Evolutionary conservation across 1,139 yeast genomes (phyloP).

Genomic region (Taiozyma onychis): DNA sequence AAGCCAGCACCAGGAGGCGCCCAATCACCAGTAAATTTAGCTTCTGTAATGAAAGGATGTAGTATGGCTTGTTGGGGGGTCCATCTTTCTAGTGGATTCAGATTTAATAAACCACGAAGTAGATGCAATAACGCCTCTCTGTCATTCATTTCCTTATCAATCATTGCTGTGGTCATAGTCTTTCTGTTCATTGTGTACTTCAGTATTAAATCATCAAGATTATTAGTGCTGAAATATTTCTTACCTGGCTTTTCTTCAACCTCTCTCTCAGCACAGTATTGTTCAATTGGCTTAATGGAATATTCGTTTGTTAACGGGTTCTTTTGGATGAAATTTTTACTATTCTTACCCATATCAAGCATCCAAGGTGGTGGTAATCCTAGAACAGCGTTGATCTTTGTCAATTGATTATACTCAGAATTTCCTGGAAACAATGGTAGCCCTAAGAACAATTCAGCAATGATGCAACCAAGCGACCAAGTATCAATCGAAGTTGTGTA

Average conservation of each 20-base stretch:
- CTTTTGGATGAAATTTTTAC: constrained; percentile 63
- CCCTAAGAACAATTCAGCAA: constrained; percentile 90
- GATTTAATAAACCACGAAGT: constrained; percentile 65
- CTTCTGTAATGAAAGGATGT: constrained; percentile 80
- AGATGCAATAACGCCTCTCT: constrained; percentile 73
- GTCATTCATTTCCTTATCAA: constrained; percentile 68
- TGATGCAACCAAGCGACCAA: constrained; percentile 98
- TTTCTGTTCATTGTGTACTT: constrained; percentile 71
- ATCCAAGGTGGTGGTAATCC: constrained; percentile 93
- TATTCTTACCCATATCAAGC: constrained; percentile 91
- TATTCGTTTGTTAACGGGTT: constrained; percentile 34
- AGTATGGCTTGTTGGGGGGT: constrained; percentile 92
- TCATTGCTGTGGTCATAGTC: constrained; percentile 59
- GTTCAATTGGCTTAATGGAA: constrained; percentile 48
- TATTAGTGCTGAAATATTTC: constrained; percentile 73
- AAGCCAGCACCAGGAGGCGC: constrained; percentile 36
- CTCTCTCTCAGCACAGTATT: constrained; percentile 51
- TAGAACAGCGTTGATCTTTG: constrained; percentile 75
- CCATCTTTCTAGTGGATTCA: constrained; percentile 92
- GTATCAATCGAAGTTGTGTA: constrained; percentile 90
- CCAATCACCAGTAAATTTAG: constrained; percentile 40
- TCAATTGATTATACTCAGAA: constrained; percentile 86
- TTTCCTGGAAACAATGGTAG: constrained; percentile 94
- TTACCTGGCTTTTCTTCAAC: constrained; percentile 74
- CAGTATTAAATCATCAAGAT: constrained; percentile 67